Conservation (phyloP, 163 green algal species). For the Volvox carteri region DNA sequence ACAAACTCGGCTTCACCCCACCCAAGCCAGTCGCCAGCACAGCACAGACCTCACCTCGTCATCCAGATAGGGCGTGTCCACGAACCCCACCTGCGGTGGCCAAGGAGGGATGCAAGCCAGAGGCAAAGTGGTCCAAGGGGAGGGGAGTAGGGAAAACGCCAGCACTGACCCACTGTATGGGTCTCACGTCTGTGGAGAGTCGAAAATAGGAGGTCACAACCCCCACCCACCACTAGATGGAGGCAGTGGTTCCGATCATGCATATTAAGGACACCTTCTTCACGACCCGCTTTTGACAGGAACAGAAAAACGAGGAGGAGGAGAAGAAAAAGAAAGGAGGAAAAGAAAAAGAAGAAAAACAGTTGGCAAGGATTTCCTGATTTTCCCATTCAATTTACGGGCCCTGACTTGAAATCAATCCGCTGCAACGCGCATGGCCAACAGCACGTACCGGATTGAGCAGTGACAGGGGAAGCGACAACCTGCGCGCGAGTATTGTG, state of each 20-base stretch:
- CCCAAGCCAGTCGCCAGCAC: background rate
- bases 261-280: background rate
- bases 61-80: constrained; percentile 62
- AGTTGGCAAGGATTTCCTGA: background rate
- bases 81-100: constrained; percentile 38
- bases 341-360: background rate
- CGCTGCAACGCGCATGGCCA: background rate
- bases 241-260: background rate
- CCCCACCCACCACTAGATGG: background rate
- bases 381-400: background rate
- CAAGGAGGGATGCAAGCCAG: background rate
- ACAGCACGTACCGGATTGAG: constrained; percentile 30
- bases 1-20: too few species aligned
- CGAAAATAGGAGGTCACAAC: background rate
- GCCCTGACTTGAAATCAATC: background rate
- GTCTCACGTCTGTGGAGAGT: background rate
- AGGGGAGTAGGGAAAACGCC: background rate
- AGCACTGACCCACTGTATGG: background rate
- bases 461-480: constrained; percentile 36
- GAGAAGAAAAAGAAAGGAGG: too few species aligned
- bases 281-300: background rate
- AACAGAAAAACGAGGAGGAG: too few species aligned
- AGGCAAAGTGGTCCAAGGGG: background rate
- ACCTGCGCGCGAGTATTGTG: too few species aligned
- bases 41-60: constrained; percentile 21